phyloP scores from a whole-genome alignment of 768 basidiomycete genomes.

The Boletus reticuloceps region DNA sequence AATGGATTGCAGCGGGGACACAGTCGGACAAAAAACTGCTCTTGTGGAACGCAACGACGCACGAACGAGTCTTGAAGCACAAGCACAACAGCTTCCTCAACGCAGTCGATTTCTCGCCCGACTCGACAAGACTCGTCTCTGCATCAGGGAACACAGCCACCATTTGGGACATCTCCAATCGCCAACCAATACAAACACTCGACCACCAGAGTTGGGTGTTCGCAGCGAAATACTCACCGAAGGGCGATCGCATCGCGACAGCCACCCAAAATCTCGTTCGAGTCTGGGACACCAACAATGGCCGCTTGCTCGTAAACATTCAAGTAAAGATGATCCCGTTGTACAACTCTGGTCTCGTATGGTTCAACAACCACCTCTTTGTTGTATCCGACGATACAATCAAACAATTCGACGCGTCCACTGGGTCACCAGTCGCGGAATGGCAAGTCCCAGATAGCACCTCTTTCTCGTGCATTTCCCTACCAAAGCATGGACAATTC shows the following conservation, averaged over 20 bases:
- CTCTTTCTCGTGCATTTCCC: too few relatives aligned
- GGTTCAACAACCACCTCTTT: too few relatives aligned
- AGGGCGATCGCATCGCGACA: too few relatives aligned
- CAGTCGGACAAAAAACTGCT: not conserved
- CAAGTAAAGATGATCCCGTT: rapidly evolving
- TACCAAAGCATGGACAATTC: too few relatives aligned
- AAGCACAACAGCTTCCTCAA: not conserved
- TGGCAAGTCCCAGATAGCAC: not conserved
- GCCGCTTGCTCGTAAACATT: too few relatives aligned
- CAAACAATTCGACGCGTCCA: not conserved
- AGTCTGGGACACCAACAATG: too few relatives aligned
- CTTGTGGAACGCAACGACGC: not conserved
- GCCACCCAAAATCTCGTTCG: too few relatives aligned
- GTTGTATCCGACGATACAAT: too few relatives aligned
- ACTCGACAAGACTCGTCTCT: too few relatives aligned
- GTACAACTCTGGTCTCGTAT: not conserved
- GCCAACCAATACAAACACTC: not conserved
- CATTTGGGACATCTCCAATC: not conserved
- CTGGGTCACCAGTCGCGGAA: not conserved
- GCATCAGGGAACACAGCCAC: not conserved
- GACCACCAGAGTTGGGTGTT: not conserved
- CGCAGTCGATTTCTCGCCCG: not conserved
- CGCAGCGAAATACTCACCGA: not conserved
- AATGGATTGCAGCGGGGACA: not conserved
- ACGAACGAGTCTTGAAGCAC: not conserved